Evolutionary conservation across 2,329 filamentous ascomycete species (phyloP).

Genomic region (Paecilomyces fulvus): DNA sequence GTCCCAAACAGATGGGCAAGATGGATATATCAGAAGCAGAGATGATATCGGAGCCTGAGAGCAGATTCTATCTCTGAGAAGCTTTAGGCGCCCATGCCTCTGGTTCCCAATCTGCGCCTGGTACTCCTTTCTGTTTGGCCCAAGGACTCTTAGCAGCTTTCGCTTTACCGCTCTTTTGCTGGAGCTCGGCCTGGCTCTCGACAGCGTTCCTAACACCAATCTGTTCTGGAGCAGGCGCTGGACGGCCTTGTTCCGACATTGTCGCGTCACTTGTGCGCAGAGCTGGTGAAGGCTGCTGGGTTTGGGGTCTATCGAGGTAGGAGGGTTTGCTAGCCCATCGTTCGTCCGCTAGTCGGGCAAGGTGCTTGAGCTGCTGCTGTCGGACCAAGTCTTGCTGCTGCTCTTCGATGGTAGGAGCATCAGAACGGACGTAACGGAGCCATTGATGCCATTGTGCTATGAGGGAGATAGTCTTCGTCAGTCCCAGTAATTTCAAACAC

Average conservation of each 20-base stretch:
- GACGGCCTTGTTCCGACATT: slow-evolving; percentile 23
- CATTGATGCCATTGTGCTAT: slow-evolving; percentile 61
- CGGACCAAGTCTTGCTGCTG: slow-evolving; percentile 50
- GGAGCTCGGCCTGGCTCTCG: slow-evolving; percentile 21
- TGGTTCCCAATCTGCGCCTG: slow-evolving; percentile 61
- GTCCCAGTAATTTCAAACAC: not conserved
- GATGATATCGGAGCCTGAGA: not conserved
- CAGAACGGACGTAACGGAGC: slow-evolving; percentile 53
- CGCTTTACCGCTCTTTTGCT: slow-evolving; percentile 6
- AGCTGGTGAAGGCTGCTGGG: slow-evolving; percentile 40
- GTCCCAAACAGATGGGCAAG: not conserved
- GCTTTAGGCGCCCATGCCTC: slow-evolving; percentile 50
- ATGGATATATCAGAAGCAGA: not conserved
- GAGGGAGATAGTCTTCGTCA: slow-evolving; percentile 9
- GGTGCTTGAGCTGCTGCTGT: slow-evolving; percentile 50
- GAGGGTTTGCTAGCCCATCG: slow-evolving; percentile 54
- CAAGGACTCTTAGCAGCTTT: slow-evolving; percentile 44
- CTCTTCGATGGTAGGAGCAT: slow-evolving; percentile 50
- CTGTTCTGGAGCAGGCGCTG: slow-evolving; percentile 17
- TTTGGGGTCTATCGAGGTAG: slow-evolving; percentile 48
- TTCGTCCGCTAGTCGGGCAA: slow-evolving; percentile 52
- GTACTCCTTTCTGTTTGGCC: slow-evolving; percentile 47
- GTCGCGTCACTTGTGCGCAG: slow-evolving; percentile 36
- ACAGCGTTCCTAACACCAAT: slow-evolving; percentile 23
- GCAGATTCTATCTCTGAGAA: slow-evolving; percentile 28